phyloP scores from a whole-genome alignment of 441 rosid species.

The Gossypium schwendimanii region DNA sequence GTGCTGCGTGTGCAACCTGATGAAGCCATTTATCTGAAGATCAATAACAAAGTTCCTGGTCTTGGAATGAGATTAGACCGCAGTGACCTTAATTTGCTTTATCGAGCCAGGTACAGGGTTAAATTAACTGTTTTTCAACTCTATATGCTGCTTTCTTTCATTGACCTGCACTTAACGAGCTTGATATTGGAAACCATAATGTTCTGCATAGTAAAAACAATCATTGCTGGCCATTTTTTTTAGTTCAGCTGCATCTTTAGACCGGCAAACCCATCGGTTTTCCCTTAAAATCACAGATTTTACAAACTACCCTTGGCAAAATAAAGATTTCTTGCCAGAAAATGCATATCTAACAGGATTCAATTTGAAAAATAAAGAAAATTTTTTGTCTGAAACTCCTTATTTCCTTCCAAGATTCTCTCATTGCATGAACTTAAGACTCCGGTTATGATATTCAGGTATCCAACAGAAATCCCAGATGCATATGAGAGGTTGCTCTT shows the following conservation, averaged over 20 bases:
- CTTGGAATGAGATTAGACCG: slow-evolving; percentile 89
- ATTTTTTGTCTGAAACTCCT: not conserved
- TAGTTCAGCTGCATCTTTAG: not conserved
- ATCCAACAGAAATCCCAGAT: slow-evolving; percentile 71
- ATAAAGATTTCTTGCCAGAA: not conserved
- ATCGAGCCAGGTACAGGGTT: slow-evolving; percentile 47
- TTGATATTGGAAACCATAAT: not conserved
- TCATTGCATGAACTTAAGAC: not conserved
- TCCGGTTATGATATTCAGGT: slow-evolving; percentile 31
- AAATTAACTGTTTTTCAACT: not conserved
- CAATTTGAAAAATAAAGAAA: not conserved
- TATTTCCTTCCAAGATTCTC: not conserved
- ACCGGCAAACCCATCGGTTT: not conserved
- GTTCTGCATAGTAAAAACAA: not conserved
- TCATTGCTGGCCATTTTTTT: not conserved
- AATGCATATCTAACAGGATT: not conserved
- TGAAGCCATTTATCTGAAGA: slow-evolving; percentile 86
- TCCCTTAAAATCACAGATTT: not conserved
- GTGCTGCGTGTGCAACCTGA: slow-evolving; percentile 92
- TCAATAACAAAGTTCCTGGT: slow-evolving; percentile 94
- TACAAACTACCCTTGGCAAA: not conserved
- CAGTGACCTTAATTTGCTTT: slow-evolving; percentile 77
- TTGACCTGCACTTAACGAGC: not conserved
- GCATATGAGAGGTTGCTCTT: slow-evolving; percentile 88
- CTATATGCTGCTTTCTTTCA: not conserved